phyloP scores from a whole-genome alignment of 2,329 filamentous ascomycete genomes.

The Phaeosphaeria sp. region DNA sequence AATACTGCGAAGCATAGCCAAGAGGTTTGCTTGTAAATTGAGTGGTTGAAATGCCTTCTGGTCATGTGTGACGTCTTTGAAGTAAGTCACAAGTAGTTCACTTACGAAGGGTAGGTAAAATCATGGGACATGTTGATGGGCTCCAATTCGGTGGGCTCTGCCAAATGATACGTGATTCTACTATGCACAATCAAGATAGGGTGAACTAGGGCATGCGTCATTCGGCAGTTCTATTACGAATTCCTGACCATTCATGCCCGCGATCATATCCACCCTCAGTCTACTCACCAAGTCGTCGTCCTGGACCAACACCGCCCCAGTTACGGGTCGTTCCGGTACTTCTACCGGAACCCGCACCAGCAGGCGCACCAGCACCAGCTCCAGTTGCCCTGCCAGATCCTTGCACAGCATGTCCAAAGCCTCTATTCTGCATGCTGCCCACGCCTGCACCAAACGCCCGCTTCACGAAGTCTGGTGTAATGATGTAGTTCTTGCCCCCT shows the following conservation, averaged over 20 bases:
- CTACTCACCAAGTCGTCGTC: constrained; percentile 37
- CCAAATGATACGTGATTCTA: no score
- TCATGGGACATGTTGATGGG: no score
- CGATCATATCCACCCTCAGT: not conserved
- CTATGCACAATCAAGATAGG: no score
- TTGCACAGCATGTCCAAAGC: constrained; percentile 69
- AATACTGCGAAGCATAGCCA: not conserved
- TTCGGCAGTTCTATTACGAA: not conserved
- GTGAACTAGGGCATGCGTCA: not conserved
- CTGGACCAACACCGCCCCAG: constrained; percentile 38
- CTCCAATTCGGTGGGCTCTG: no score
- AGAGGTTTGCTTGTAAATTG: not conserved
- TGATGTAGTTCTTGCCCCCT: constrained; percentile 77
- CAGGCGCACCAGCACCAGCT: constrained; percentile 10
- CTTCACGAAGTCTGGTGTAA: constrained; percentile 75
- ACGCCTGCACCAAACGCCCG: constrained; percentile 65
- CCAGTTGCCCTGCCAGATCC: constrained; percentile 27
- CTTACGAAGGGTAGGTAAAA: no score
- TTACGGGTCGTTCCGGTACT: constrained; percentile 33
- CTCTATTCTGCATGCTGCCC: constrained; percentile 54
- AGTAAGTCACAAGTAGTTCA: no score
- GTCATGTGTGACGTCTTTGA: no score
- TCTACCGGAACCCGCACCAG: constrained; percentile 26
- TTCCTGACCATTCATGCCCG: not conserved
- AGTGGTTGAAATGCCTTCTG: no score